Conservation (phyloP, 2,329 filamentous ascomycete species). For the Rugonectria rugulosa region DNA sequence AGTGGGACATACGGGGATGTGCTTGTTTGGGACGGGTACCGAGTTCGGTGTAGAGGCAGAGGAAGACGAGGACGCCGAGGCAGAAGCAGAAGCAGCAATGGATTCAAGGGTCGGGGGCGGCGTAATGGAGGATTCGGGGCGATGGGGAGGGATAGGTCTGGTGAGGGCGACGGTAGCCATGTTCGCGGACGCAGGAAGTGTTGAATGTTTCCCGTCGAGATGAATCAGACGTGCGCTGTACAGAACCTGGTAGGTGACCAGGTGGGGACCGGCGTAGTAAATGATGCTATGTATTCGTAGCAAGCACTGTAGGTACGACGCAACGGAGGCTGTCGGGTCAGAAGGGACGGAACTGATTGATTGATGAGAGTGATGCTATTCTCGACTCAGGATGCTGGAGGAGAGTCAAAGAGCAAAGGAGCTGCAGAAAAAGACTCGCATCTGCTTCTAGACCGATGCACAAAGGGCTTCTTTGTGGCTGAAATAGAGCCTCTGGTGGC, state of each 20-base stretch:
- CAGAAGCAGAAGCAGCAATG: too few relatives aligned
- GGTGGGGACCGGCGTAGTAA: not conserved
- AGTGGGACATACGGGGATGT: conserved; percentile 87
- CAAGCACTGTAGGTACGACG: conserved; percentile 2
- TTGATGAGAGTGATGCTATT: conserved; percentile 25
- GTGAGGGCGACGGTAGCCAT: conserved; percentile 66
- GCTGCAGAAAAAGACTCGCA: conserved; percentile 23
- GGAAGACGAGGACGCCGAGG: conserved; percentile 33
- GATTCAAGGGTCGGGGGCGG: conserved; percentile 51
- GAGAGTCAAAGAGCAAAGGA: conserved; percentile 21
- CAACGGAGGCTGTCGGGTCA: conserved; percentile 1
- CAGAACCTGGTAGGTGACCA: not conserved
- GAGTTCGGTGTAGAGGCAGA: conserved; percentile 38
- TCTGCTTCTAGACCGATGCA: conserved; percentile 24
- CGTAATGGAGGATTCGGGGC: conserved; percentile 52
- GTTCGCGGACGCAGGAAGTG: conserved; percentile 20
- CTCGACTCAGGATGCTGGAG: conserved; percentile 27
- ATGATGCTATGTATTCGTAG: too few relatives aligned
- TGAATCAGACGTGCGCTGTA: not conserved
- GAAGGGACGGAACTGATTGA: conserved; percentile 15
- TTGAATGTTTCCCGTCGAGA: conserved; percentile 3
- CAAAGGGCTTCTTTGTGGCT: conserved; percentile 33
- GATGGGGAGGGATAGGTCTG: conserved; percentile 55
- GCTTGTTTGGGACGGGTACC: conserved; percentile 80
- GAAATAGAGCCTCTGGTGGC: conserved; percentile 24